phyloP scores from a whole-genome alignment of 1,139 yeast species.

The Debaryomycetaceae sp. region DNA sequence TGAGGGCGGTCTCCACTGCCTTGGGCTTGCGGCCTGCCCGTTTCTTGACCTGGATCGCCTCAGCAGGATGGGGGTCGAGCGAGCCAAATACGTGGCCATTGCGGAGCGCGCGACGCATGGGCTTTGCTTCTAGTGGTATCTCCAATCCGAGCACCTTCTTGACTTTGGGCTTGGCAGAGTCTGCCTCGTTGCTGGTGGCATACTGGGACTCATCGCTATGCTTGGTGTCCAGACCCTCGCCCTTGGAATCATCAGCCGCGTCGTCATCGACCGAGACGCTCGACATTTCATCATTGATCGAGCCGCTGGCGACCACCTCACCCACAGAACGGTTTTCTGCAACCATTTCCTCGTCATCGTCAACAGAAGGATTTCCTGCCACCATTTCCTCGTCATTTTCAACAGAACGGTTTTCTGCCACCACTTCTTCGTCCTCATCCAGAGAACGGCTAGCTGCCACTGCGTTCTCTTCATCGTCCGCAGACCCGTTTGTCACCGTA shows the following conservation, averaged over 20 bases:
- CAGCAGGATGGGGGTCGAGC: background rate
- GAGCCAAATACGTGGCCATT: conserved; percentile 1
- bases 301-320: too few species aligned
- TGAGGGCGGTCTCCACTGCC: too few species aligned
- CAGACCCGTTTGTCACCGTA: background rate
- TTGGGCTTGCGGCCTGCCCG: too few species aligned
- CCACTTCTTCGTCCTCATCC: background rate
- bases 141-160: conserved; percentile 6
- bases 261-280: background rate
- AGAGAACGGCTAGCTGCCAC: conserved; percentile 1
- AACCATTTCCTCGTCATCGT: conserved; percentile 1
- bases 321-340: conserved; percentile 1
- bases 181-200: too few species aligned
- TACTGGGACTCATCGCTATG: too few species aligned
- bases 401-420: background rate
- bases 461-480: background rate
- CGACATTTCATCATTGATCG: background rate
- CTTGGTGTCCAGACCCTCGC: background rate
- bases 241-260: background rate
- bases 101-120: conserved; percentile 5
- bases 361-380: too few species aligned
- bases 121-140: conserved; percentile 3
- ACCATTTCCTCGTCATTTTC: background rate
- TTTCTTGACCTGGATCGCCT: too few species aligned
- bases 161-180: background rate